Evolutionary conservation across 2,329 filamentous ascomycete genomes (phyloP).

Genomic region (Harringtonia lauricola): DNA sequence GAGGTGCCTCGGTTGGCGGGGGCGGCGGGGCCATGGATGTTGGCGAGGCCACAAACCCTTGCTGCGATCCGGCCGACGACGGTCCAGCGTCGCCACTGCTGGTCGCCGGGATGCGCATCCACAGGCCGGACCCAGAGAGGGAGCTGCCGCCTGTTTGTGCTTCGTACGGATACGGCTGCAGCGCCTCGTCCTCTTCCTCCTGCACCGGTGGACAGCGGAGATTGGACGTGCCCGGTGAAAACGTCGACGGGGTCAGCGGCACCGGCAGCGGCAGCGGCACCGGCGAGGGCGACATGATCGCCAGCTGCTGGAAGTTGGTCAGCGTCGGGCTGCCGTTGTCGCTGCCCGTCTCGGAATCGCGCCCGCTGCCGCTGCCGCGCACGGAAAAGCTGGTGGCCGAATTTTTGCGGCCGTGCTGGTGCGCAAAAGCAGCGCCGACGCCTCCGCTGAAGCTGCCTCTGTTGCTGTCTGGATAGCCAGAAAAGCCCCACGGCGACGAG

Average conservation of each 20-base stretch:
- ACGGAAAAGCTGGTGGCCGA: conserved; percentile 31
- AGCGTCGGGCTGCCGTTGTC: conserved; percentile 39
- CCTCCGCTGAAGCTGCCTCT: conserved; percentile 6
- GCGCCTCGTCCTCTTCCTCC: conserved; percentile 23
- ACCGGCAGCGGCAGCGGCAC: conserved; percentile 14
- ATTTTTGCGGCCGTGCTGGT: conserved; percentile 32
- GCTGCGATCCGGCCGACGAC: neutral
- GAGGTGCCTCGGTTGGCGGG: neutral
- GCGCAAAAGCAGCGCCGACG: neutral
- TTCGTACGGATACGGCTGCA: neutral
- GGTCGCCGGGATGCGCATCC: conserved; percentile 14
- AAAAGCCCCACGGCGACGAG: conserved; percentile 29
- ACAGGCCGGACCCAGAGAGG: conserved; percentile 15
- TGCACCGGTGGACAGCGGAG: conserved; percentile 26
- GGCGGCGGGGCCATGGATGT: neutral
- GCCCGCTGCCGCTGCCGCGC: conserved; percentile 23
- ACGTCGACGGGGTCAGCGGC: too few species aligned
- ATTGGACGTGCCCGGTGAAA: neutral
- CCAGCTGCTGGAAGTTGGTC: conserved; percentile 18
- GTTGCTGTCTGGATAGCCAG: conserved; percentile 10
- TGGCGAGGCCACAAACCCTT: neutral
- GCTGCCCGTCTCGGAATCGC: conserved; percentile 34
- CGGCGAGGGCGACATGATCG: conserved; percentile 12
- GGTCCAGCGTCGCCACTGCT: neutral
- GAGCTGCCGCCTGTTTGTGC: conserved; percentile 11